Base-by-base conservation (phyloP, 2,329 filamentous ascomycete species). In the Aureobasidium leucospermi region DNA sequence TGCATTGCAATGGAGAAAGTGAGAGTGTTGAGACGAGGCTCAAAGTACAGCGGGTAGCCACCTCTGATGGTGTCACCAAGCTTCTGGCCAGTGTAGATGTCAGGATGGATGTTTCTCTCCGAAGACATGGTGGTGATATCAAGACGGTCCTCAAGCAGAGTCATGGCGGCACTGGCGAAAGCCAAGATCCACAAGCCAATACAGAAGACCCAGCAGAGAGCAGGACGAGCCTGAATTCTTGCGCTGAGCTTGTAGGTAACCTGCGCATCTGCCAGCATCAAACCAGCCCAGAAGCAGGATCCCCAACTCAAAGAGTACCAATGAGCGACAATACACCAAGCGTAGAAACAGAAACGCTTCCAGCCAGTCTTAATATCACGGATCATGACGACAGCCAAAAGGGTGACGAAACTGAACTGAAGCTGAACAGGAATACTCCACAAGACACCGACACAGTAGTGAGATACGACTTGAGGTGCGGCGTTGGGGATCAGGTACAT, bases 381-480 rank as follows among this genome's bases (percentile, higher is more conserved):
- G 34, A 79, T 69, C 23, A 79, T 67, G 31, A 79, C 70, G 5
- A 71, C 69, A 23, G 70, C 76, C 9, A 76, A 65, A 2, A 79
- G 65, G 2, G 75, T 71, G n/a, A 74, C 67, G 72, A 77, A 79
- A 2, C 76, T 71, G 39, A 74, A 76, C 63, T 79, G 77, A 1
- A 79, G 69, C 62, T 78, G 76, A 0, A 79, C 76, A 0, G 77
- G 76, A 34, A 79, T 78, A 3, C 76, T 79, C 77, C 77, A 79
- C 1, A 79, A 69, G 5, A 79, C 76, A 66, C 77, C 76, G 0
- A 77, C 78, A 61, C 77, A 79, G 67, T 77, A 79, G 63, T 79
- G 74, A 65, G 72, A 74, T 8, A 75, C 78, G 49, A 79, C 75
- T 55, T 76, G 73, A 0, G 77, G 77, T 7, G 75, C 74, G 2